These are phyloP conservation scores for Candida glucosophila DNA, from an alignment of 1,139 yeast genomes.

Conservation along the genomic window DNA sequence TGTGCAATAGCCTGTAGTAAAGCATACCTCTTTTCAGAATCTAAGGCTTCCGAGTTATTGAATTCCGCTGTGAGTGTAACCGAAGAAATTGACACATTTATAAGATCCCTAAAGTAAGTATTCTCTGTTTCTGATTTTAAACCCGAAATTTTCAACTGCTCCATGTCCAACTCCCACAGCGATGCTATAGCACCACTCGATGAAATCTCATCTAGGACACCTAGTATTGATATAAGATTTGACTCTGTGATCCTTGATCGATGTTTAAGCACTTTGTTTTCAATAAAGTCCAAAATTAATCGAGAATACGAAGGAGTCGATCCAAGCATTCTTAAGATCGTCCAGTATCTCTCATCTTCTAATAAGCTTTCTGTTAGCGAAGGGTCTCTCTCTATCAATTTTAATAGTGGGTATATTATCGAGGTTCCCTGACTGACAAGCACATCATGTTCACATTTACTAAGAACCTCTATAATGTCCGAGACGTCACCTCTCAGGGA, in stretches of 20 bases:
- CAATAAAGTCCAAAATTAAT: conserved; percentile 42
- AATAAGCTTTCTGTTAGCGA: conserved; percentile 36
- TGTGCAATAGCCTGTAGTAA: conserved; percentile 72
- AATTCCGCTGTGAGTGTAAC: conserved; percentile 51
- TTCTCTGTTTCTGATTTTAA: conserved; percentile 21
- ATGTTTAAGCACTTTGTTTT: conserved; percentile 29
- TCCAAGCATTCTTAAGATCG: conserved; percentile 47
- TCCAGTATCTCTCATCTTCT: conserved; percentile 54
- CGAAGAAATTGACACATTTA: conserved; percentile 53
- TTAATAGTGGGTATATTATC: too few relatives aligned
- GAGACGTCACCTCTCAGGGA: too few relatives aligned
- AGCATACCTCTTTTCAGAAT: conserved; percentile 30
- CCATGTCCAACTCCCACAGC: conserved; percentile 48
- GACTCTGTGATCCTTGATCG: conserved; percentile 30
- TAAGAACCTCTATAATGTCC: too few relatives aligned
- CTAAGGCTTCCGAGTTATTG: conserved; percentile 19
- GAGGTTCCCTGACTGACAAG: too few relatives aligned
- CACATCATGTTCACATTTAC: too few relatives aligned
- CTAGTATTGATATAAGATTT: conserved; percentile 59
- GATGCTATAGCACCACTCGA: conserved; percentile 79
- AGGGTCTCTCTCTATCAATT: conserved; percentile 39
- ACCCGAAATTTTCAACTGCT: conserved; percentile 9
- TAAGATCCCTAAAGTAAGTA: conserved; percentile 41
- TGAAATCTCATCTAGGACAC: conserved; percentile 71
- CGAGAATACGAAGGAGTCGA: conserved; percentile 45